Evolutionary conservation across 176 grass and related monocot genomes (phyloP).

Genomic region (Avena eriantha): DNA sequence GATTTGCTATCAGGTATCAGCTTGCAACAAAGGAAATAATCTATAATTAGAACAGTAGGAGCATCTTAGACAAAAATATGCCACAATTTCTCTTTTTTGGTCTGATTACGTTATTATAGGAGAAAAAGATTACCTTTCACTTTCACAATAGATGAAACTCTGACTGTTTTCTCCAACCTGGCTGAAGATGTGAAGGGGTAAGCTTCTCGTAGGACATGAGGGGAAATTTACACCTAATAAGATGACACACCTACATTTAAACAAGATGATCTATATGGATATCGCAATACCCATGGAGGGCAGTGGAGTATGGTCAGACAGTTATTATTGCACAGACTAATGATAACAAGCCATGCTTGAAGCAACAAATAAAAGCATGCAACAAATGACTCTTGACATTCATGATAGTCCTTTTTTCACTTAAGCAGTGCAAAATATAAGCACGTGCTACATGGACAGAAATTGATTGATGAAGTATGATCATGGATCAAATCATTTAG

Average conservation of each 20-base stretch:
- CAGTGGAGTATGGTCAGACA: neutral
- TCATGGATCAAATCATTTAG: neutral
- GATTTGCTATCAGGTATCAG: conserved; percentile 11
- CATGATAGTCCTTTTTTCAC: neutral
- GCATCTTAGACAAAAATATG: conserved; percentile 2
- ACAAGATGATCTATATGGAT: conserved; percentile 23
- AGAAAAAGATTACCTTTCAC: conserved; percentile 59
- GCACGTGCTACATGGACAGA: neutral
- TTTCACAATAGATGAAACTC: conserved; percentile 49
- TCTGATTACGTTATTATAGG: neutral
- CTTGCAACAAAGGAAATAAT: neutral
- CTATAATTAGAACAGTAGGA: neutral
- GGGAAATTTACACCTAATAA: neutral
- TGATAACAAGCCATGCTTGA: neutral
- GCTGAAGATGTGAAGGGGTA: conserved; percentile 44
- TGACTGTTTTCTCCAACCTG: conserved; percentile 53
- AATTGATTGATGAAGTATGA: neutral
- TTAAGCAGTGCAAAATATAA: conserved; percentile 12
- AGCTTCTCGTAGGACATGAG: conserved; percentile 11
- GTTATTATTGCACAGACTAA: neutral
- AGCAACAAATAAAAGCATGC: conserved; percentile 19
- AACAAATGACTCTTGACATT: conserved; percentile 15
- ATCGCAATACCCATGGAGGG: neutral
- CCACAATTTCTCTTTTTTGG: neutral
- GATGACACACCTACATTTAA: conserved; percentile 8